A percentile compares a stretch with the other conserved stretches of the same genome.
phyloP scores from a whole-genome alignment of 2,329 filamentous ascomycete species.

The Gnomoniopsis sp. region DNA sequence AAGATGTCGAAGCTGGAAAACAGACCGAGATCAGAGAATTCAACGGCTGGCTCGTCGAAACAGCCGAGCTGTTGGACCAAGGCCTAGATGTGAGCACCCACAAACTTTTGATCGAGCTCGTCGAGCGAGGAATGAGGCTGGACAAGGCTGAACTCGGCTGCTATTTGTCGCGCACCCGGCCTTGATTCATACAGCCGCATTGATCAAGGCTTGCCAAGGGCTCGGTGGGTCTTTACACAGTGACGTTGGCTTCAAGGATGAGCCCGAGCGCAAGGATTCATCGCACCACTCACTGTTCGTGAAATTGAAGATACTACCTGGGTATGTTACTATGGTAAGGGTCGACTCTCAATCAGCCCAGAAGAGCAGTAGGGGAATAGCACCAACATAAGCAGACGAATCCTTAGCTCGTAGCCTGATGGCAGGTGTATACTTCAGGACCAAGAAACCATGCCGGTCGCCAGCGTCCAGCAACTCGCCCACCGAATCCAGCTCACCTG shows the following conservation, averaged over 20 bases:
- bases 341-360: not conserved
- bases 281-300: not conserved
- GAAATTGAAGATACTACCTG: too few species aligned
- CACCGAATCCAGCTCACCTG: not conserved
- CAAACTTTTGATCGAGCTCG: constrained; percentile 22
- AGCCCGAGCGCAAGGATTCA: not conserved
- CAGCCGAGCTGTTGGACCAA: constrained; percentile 21
- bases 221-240: not conserved
- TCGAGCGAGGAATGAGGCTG: constrained; percentile 19
- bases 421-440: not conserved
- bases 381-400: not conserved
- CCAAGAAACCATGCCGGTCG: not conserved
- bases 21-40: constrained; percentile 56
- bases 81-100: constrained; percentile 20
- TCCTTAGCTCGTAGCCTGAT: not conserved
- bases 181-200: constrained; percentile 3
- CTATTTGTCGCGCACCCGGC: constrained; percentile 14
- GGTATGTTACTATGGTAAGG: not conserved
- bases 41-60: constrained; percentile 52
- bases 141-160: constrained; percentile 15
- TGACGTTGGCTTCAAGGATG: constrained; percentile 1
- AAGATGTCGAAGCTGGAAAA: constrained; percentile 51
- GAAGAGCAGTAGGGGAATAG: not conserved
- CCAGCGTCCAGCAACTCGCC: not conserved
- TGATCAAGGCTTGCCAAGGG: not conserved